Base-by-base conservation (phyloP, 805 yeast species). In the Myxozyma melibiosi region DNA sequence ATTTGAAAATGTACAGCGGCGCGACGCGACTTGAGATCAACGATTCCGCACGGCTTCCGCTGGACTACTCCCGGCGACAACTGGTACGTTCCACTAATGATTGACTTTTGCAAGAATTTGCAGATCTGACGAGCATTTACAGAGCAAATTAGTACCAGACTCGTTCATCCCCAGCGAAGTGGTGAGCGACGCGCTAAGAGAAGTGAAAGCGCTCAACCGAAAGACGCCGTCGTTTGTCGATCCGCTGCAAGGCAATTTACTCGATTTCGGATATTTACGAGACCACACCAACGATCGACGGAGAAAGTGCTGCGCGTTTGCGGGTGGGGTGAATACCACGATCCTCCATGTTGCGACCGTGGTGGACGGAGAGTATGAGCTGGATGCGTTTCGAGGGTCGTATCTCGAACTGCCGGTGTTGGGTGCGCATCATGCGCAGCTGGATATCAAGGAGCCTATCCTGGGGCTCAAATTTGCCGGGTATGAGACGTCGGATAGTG, bases 381-480 rank as follows among this genome's bases (percentile, higher is more conserved):
- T 50, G 5, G 62, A 50, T 33, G 44, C 38, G 14, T 35, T 16
- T 35, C 14, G 24, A 8, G 18, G 43, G 9, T 33, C 33, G n/a
- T 6, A 4, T 16, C 27, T 57, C 4, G 49, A 34, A 14, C 30
- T 58, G 5, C 63, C 63, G 7, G 33, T 39, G 5, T 4, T 59
- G 20, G 50, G 57, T 13, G 4, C 25, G 4, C 28, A 30, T 11
- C 16, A 33, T 18, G n/a, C 27, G 20, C n/a, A 20, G 3, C 3
- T 58, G 18, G 53, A 51, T 25, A 20, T 55, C 4, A 13, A 34
- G 11, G 46, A 30, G 8, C 47, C 38, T 3, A 58, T 60, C 27
- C 31, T 49, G 30, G 58, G 64, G 5, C 13, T 60, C 13, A 38
- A 47, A n/a, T 57, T 60, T 58, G 55, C 64, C 3, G 58, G 62